A percentile compares a stretch with the other conserved stretches of the same genome.
These are phyloP conservation scores for Trametes sp. DNA, from an alignment of 1,284 basidiomycete genomes.

Conservation along the genomic window DNA sequence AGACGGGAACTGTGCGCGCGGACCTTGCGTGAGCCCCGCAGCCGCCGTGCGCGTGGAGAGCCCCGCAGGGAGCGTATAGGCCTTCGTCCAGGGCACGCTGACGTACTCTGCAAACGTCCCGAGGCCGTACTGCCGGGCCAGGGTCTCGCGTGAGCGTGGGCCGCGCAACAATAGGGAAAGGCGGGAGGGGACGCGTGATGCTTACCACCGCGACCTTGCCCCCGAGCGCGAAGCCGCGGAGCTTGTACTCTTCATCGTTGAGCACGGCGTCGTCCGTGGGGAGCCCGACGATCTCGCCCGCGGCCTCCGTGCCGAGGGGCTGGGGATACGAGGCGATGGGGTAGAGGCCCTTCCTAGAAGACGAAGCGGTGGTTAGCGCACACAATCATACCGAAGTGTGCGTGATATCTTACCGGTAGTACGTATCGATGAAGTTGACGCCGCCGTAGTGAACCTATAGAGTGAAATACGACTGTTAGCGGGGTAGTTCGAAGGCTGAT, in stretches of 20 bases:
- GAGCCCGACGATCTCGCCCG: constrained; percentile 78
- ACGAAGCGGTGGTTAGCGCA: background rate
- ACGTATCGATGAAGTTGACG: constrained; percentile 90
- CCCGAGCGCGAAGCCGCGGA: constrained; percentile 65
- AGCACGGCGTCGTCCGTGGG: constrained; percentile 67
- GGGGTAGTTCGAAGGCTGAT: background rate
- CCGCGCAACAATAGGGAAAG: background rate
- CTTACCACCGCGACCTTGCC: constrained; percentile 70
- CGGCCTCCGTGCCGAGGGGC: constrained; percentile 80
- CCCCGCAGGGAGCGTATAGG: constrained; percentile 62
- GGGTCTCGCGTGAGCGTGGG: background rate
- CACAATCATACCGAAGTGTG: background rate
- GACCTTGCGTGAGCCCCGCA: constrained; percentile 55
- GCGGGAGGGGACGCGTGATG: constrained; percentile 13
- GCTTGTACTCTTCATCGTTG: constrained; percentile 64
- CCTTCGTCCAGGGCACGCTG: constrained; percentile 43
- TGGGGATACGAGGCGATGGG: constrained; percentile 69
- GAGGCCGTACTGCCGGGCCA: constrained; percentile 50
- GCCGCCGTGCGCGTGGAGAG: constrained; percentile 74
- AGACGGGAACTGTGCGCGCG: background rate
- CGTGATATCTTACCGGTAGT: constrained; percentile 59
- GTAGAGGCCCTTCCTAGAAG: constrained; percentile 64
- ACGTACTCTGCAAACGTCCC: constrained; percentile 39
- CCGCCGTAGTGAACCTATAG: constrained; percentile 69
- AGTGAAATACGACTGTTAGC: background rate